Percentiles rank a stretch among this genome's conserved stretches.
These are phyloP conservation scores for Jamesozyma rosinii DNA, from an alignment of 805 yeast species.

Conservation along the genomic window DNA sequence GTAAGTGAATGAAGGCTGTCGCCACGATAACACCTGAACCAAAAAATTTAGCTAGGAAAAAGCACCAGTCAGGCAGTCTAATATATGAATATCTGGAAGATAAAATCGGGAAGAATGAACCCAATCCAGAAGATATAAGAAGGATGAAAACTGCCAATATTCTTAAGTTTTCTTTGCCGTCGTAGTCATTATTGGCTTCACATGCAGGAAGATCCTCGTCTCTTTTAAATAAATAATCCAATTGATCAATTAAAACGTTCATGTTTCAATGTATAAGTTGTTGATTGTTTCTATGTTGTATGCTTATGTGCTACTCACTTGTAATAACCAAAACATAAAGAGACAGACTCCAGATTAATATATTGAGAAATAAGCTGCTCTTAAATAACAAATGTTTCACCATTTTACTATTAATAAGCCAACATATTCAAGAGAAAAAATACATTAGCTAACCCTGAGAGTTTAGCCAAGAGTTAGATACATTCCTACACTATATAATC, in stretches of 20 bases:
- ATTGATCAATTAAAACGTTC: neutral
- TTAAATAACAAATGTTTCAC: too few species aligned
- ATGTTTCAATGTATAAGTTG: too few species aligned
- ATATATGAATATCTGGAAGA: slow-evolving; percentile 51
- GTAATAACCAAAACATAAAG: too few species aligned
- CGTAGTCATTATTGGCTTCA: slow-evolving; percentile 35
- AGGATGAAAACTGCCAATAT: slow-evolving; percentile 58
- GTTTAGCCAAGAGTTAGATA: too few species aligned
- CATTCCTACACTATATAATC: too few species aligned
- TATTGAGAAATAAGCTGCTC: too few species aligned
- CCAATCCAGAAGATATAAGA: slow-evolving; percentile 46
- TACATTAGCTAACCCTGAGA: too few species aligned
- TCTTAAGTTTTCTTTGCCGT: slow-evolving; percentile 37
- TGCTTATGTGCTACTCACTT: neutral
- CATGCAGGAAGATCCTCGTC: slow-evolving; percentile 28
- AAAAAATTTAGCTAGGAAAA: slow-evolving; percentile 57
- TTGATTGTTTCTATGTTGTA: neutral
- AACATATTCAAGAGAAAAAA: too few species aligned
- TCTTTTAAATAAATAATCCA: slow-evolving; percentile 6
- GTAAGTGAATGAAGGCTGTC: slow-evolving; percentile 62
- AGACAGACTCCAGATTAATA: too few species aligned
- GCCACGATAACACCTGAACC: slow-evolving; percentile 75
- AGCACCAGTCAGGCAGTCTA: slow-evolving; percentile 51
- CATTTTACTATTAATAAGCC: too few species aligned
- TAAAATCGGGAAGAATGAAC: slow-evolving; percentile 53